phyloP scores from a whole-genome alignment of 2,329 filamentous ascomycete species.

The Bipolaris sorokiniana region DNA sequence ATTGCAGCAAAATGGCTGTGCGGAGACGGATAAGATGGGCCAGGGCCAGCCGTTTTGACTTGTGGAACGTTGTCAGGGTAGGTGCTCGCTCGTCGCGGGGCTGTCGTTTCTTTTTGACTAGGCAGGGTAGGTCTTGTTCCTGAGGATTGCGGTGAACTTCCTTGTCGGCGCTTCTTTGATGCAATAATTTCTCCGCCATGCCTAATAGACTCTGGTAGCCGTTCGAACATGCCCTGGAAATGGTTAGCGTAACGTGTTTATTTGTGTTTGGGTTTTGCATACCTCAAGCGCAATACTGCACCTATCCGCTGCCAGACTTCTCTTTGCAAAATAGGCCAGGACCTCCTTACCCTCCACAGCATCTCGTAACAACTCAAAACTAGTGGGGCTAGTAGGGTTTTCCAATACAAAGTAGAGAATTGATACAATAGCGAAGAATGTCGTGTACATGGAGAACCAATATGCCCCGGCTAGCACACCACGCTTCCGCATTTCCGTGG shows the following conservation, averaged over 20 bases:
- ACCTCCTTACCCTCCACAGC: constrained; percentile 84
- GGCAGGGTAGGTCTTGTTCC: constrained; percentile 33
- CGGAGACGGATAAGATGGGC: constrained; percentile 36
- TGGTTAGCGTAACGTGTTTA: constrained; percentile 16
- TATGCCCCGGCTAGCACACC: constrained; percentile 79
- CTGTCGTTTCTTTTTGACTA: constrained; percentile 32
- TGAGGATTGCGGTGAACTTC: constrained; percentile 43
- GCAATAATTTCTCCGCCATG: constrained; percentile 37
- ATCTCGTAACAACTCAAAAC: constrained; percentile 82
- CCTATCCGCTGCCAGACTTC: constrained; percentile 86
- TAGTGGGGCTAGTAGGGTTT: constrained; percentile 75
- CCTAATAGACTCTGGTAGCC: constrained; percentile 75
- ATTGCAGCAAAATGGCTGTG: constrained; percentile 38
- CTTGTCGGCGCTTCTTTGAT: constrained; percentile 49
- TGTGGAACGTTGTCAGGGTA: constrained; percentile 45
- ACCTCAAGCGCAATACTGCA: constrained; percentile 80
- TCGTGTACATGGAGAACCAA: constrained; percentile 86
- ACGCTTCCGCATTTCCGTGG: constrained; percentile 76
- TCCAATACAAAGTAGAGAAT: constrained; percentile 81
- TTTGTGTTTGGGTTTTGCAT: constrained; percentile 43
- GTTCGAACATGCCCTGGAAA: constrained; percentile 76
- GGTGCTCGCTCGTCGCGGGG: constrained; percentile 43
- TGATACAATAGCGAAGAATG: constrained; percentile 81
- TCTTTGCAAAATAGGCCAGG: constrained; percentile 76
- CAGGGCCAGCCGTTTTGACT: constrained; percentile 33